Evolutionary conservation across 495 filamentous ascomycete species (phyloP), one percentile per base, ranked within the genome.

Genomic region (Jackrogersella minutella): DNA sequence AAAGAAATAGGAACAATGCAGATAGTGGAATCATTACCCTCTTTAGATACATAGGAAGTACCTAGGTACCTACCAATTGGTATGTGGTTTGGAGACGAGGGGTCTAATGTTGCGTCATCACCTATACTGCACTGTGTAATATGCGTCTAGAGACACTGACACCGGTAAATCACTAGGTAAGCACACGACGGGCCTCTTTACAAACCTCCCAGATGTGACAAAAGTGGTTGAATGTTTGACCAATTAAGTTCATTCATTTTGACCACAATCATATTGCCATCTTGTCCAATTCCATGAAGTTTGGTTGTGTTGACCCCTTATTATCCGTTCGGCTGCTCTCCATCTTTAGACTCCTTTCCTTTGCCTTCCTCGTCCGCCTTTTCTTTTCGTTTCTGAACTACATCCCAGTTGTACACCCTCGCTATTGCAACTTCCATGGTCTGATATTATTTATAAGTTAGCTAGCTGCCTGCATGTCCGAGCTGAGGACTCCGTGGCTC

Each of bases 331-430:
- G 72, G 72, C 33, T 74, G 72, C 21, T 63, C 69, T 8, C 69
- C 69, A 22, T 70, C 69, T 59, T 75, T 70, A 6, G 62, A 57
- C 19, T 70, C 71, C 52, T 76, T 79, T 11, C 78, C 78, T 73
- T 78, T 74, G 5, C 52, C 46, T 33, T 81, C 86, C 64, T 88
- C 87, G 6, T 90, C 89, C 14, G 82, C 84, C 76, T 91, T 94
- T 58, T 97, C 94, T 84, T 96, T 97, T 60, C 95, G 81, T 77
- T 94, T 91, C 82, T 96, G 88, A 31, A 91, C 91, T 5, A 99
- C 91, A 73, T 99, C 95, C 92, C 94, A 97, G 76, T 99, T 99
- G 76, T 98, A 99, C n/a, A 99, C 91, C 57, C 96, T 83, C 17
- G 95, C 95, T 14, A 93, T 93, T 10, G 95, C 95, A 36, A 99